Conservation (phyloP, 495 filamentous ascomycete genomes). For the Daldinia childiae region DNA sequence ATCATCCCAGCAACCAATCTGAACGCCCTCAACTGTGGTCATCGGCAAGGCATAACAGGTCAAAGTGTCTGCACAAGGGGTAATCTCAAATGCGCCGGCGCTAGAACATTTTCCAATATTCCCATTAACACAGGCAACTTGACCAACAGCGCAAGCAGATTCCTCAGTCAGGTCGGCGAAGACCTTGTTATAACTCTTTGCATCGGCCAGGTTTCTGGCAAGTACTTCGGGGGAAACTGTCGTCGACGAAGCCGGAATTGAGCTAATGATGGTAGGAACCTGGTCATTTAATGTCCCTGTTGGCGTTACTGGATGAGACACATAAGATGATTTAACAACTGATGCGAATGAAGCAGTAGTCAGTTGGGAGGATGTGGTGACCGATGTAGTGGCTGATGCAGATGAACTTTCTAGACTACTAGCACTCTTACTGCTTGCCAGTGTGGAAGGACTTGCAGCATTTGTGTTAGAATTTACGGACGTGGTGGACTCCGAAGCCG, state of each 20-base stretch:
- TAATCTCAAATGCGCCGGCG: slow-evolving; percentile 46
- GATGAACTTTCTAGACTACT: slow-evolving; percentile 5
- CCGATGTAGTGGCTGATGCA: slow-evolving; percentile 1
- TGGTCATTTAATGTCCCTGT: slow-evolving; percentile 46
- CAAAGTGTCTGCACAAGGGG: slow-evolving; percentile 39
- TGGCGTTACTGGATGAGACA: slow-evolving; percentile 33
- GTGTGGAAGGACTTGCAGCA: slow-evolving; percentile 6
- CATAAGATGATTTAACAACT: slow-evolving; percentile 33
- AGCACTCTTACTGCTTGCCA: not conserved
- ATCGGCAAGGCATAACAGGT: slow-evolving; percentile 56
- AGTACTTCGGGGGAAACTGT: slow-evolving; percentile 51
- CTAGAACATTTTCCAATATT: slow-evolving; percentile 46
- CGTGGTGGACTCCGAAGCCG: not conserved
- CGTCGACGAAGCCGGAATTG: slow-evolving; percentile 44
- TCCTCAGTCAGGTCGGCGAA: slow-evolving; percentile 51
- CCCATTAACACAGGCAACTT: slow-evolving; percentile 55
- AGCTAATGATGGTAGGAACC: slow-evolving; percentile 52
- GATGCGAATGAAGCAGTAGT: slow-evolving; percentile 20
- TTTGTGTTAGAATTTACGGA: not conserved
- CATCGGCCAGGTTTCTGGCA: slow-evolving; percentile 49
- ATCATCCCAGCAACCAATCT: slow-evolving; percentile 50
- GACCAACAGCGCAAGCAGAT: slow-evolving; percentile 48
- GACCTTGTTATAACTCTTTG: slow-evolving; percentile 51
- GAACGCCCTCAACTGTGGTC: slow-evolving; percentile 48
- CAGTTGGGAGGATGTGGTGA: not conserved